These are phyloP conservation scores for Mycena maculata DNA, from an alignment of 768 basidiomycete genomes.

Conservation along the genomic window DNA sequence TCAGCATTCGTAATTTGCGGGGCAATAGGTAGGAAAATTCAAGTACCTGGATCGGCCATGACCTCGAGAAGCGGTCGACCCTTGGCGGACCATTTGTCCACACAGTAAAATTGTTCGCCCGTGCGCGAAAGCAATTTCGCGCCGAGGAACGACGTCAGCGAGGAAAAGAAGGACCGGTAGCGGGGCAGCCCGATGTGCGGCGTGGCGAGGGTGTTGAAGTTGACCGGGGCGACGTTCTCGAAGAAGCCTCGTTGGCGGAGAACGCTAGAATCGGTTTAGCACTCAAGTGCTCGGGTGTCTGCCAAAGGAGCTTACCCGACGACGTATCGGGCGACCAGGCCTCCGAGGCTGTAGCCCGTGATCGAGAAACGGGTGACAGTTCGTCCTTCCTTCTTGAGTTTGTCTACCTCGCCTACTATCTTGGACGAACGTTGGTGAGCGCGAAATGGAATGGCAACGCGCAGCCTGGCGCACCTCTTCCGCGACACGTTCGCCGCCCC, in stretches of 20 bases:
- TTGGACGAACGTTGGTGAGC: conserved; percentile 40
- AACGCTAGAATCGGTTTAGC: conserved; percentile 53
- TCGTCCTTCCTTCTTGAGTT: conserved; percentile 63
- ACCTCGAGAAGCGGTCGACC: conserved; percentile 78
- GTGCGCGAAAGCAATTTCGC: conserved; percentile 80
- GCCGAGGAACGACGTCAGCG: conserved; percentile 65
- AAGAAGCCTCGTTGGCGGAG: conserved; percentile 80
- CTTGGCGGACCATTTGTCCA: conserved; percentile 76
- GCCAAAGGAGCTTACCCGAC: conserved; percentile 68
- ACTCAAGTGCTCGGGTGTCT: too few species aligned
- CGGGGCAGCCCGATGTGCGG: conserved; percentile 83
- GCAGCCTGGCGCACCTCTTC: conserved; percentile 72
- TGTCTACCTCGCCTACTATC: conserved; percentile 67
- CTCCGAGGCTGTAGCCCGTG: conserved; percentile 85
- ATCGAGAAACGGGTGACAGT: conserved; percentile 77
- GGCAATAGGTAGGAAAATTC: conserved; percentile 25
- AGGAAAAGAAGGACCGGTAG: conserved; percentile 70
- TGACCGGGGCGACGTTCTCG: conserved; percentile 73
- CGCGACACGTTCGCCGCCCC: conserved; percentile 78
- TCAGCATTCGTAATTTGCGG: not conserved
- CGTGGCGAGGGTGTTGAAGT: conserved; percentile 87
- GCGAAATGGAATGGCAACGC: conserved; percentile 27
- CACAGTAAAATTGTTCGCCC: conserved; percentile 81
- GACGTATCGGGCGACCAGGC: conserved; percentile 83
- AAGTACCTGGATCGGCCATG: conserved; percentile 84